Base-by-base conservation (phyloP, 1,284 basidiomycete species). In the Exobasidium rhododendri region DNA sequence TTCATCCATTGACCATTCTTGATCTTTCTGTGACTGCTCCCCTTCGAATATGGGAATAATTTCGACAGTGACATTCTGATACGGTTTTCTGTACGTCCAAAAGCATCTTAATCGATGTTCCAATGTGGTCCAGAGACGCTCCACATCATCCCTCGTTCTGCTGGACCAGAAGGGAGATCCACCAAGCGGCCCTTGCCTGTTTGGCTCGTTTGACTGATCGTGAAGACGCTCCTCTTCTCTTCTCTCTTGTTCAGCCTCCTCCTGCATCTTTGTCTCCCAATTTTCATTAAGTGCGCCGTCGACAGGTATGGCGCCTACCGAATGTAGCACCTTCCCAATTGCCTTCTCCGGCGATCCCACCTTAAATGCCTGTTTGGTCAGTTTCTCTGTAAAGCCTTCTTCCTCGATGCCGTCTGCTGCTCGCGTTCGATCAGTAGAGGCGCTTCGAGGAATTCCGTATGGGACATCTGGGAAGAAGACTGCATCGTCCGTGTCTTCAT, bases 41-140 rank as follows among this genome's bases (percentile, higher is more conserved):
- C 35, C 35, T 7, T 64, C 63, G 43, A 70, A 61, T 52, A 70
- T 56, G 26, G 71, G 68, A 1, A 66, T 49, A 14, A 75, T 47
- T 28, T 75, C 72, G 51, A 75, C 64, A 26, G 59, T 56, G 7
- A 75, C 69, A 14, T 69, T 62, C 13, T 62, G 58, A 31, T 65
- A 53, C 0, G 66, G 62, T 2, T 63, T 68, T 35, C 72, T 61
- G 44, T 73, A 74, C 40, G 69, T 68, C 73, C 73, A 75, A 29
- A 74, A 74, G 35, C 64, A 70, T 26, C 64, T 46, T 28, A 75
- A 62, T 10, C 73, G 63, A 4, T 57, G 35, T 4, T 65, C 54
- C 28, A 75, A 64, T 31, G 71, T 74, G 2, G 62, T 56, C 40
- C 68, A 65, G 29, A 75, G 72, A 14, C 53, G 32, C 2, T 67